phyloP scores from a whole-genome alignment of 495 filamentous ascomycete species.

The Penicillium manginii region DNA sequence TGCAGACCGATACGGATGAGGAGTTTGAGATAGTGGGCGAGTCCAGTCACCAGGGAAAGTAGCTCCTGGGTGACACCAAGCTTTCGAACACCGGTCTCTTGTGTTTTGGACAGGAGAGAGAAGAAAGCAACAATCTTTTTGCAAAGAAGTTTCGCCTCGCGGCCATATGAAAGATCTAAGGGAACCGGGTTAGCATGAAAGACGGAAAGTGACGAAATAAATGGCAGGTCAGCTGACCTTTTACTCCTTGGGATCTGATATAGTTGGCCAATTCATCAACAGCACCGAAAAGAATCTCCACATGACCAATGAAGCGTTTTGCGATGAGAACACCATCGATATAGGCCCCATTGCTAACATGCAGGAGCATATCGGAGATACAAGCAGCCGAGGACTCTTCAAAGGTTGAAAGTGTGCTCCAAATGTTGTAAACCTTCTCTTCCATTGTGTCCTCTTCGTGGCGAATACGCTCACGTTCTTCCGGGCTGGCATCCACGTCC shows the following conservation, averaged over 20 bases:
- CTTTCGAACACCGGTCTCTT: conserved; percentile 83
- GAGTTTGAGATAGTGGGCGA: conserved; percentile 98
- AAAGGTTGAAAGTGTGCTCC: conserved; percentile 95
- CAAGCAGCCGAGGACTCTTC: conserved; percentile 97
- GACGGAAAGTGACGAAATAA: background rate
- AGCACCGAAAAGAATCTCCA: conserved; percentile 88
- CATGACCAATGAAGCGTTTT: conserved; percentile 95
- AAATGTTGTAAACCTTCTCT: conserved; percentile 96
- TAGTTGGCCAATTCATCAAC: conserved; percentile 80
- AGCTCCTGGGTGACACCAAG: conserved; percentile 97
- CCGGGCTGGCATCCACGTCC: conserved; percentile 68
- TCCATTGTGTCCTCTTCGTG: conserved; percentile 94
- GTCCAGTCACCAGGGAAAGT: conserved; percentile 89
- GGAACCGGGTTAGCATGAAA: background rate
- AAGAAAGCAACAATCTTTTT: conserved; percentile 99
- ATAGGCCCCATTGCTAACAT: conserved; percentile 98
- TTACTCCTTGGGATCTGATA: conserved; percentile 70
- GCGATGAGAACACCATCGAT: conserved; percentile 93
- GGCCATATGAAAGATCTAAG: conserved; percentile 81
- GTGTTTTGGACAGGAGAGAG: conserved; percentile 86
- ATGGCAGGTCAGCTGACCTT: conserved; percentile 57
- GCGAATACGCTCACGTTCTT: conserved; percentile 74
- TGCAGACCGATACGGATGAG: conserved; percentile 96
- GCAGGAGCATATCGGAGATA: conserved; percentile 98
- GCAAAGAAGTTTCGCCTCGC: conserved; percentile 96